Evolutionary conservation across 2,329 filamentous ascomycete genomes (phyloP).

Genomic region (Pseudopyricularia cyperi): DNA sequence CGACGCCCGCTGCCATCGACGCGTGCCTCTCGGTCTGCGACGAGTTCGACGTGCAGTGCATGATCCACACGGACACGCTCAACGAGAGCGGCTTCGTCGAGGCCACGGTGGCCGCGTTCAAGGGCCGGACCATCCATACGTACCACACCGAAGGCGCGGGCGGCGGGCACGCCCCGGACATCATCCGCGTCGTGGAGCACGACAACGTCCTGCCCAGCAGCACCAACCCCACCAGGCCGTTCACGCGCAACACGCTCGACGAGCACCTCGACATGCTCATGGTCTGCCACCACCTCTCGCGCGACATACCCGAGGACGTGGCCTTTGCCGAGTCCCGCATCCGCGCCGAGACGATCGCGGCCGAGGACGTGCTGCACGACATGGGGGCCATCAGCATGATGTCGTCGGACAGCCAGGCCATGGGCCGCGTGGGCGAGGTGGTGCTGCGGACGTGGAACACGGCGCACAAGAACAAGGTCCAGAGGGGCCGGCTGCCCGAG

Average conservation of each 20-base stretch:
- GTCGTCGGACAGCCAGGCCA: constrained; percentile 88
- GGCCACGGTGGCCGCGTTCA: constrained; percentile 75
- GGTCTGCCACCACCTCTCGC: constrained; percentile 90
- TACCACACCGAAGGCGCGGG: constrained; percentile 96
- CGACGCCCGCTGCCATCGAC: constrained; percentile 83
- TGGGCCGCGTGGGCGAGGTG: constrained; percentile 93
- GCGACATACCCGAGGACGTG: constrained; percentile 89
- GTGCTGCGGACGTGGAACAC: constrained; percentile 92
- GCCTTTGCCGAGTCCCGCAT: constrained; percentile 92
- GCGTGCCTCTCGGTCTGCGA: constrained; percentile 77
- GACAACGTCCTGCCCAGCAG: constrained; percentile 78
- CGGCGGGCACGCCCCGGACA: constrained; percentile 89
- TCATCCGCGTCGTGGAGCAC: constrained; percentile 86
- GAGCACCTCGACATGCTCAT: constrained; percentile 98
- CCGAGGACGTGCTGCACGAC: constrained; percentile 91
- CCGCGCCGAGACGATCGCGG: constrained; percentile 88
- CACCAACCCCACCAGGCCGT: constrained; percentile 87
- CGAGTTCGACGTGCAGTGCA: constrained; percentile 79
- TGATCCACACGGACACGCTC: constrained; percentile 91
- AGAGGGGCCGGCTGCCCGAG: constrained; percentile 64
- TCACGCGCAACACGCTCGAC: constrained; percentile 82
- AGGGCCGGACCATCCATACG: constrained; percentile 79
- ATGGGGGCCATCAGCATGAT: constrained; percentile 96
- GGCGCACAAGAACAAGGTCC: constrained; percentile 88
- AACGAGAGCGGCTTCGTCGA: constrained; percentile 98